Evolutionary conservation across 345 rosid species (phyloP), one percentile per base, ranked within the genome.

Genomic region (Citropsis articulata): DNA sequence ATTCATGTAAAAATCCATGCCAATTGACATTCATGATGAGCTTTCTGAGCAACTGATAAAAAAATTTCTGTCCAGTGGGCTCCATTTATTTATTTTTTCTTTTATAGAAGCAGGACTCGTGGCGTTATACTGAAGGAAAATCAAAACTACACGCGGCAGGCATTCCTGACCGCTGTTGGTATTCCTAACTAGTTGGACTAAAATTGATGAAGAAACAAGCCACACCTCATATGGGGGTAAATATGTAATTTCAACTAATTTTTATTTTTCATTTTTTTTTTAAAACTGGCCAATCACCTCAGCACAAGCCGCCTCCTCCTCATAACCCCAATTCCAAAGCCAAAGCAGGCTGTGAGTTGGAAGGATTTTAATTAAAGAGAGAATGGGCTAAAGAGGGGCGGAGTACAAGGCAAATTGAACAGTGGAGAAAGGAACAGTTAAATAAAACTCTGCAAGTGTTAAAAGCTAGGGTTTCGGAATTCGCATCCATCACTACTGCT

Each of bases 391-490:
- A 66, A 66, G 50, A 69, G 71, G 63, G n/a, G 64, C n/a, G 74
- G 24, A 66, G 81, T 59, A 68, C 75, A 64, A 56, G 61, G 79
- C 80, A 55, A 40, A 53, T 5, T 9, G 38, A 59, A 50, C 36
- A 25, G 67, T 53, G 25, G 24, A 59, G 78, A 77, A 73, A 75
- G 78, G 38, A 71, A 53, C 80, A 80, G 76, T 72, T 69, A n/a
- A 69, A 28, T 19, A 68, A 35, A 18, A 69, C 40, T 75, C 82
- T 74, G 83, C 78, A 73, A 83, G 60, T 18, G 57, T 53, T 53
- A 1, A 53, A 70, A 81, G 70, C 82, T 82, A 73, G 90, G 86
- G 87, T 80, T 87, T 83, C 50, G 72, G 77, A 84, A 77, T 57
- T 78, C 76, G 73, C 83, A 72, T 19, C 31, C 25, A 42, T 53